Conservation (phyloP, 2,329 filamentous ascomycete species). For the Pyricularia grisea region DNA sequence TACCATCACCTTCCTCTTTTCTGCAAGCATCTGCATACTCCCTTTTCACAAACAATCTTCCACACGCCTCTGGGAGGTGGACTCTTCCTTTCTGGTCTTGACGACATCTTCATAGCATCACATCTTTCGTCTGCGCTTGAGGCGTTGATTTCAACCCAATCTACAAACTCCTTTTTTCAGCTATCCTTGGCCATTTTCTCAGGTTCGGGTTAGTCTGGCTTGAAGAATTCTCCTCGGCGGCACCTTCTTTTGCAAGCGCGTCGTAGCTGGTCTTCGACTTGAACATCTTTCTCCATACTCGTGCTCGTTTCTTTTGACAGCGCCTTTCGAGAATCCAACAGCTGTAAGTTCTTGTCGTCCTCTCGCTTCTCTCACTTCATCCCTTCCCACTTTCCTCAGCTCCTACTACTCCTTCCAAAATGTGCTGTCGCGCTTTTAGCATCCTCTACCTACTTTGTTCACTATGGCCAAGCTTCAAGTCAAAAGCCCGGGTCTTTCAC, state of each 20-base stretch:
- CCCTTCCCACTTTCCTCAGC: neutral
- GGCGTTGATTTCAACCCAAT: neutral
- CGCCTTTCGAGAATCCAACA: neutral
- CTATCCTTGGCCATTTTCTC: neutral
- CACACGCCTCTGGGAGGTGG: neutral
- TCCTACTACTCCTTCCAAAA: neutral
- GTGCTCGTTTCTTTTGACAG: neutral
- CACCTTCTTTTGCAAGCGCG: neutral
- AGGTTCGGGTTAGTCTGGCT: no score
- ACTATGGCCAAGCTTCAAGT: neutral
- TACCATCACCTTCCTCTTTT: neutral
- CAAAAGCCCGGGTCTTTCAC: slow-evolving; percentile 4
- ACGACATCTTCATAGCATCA: neutral
- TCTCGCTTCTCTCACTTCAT: neutral
- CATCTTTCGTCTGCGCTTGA: neutral
- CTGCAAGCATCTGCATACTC: neutral
- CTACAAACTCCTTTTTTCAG: neutral
- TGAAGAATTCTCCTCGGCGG: no score
- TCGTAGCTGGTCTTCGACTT: neutral
- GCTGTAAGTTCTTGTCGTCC: neutral
- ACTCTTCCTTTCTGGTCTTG: neutral
- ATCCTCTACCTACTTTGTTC: neutral
- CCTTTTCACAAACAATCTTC: neutral
- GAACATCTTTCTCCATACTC: neutral
- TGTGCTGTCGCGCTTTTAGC: neutral